Evolutionary conservation across 768 basidiomycete genomes (phyloP).

Genomic region (Chalciporus chontae): DNA sequence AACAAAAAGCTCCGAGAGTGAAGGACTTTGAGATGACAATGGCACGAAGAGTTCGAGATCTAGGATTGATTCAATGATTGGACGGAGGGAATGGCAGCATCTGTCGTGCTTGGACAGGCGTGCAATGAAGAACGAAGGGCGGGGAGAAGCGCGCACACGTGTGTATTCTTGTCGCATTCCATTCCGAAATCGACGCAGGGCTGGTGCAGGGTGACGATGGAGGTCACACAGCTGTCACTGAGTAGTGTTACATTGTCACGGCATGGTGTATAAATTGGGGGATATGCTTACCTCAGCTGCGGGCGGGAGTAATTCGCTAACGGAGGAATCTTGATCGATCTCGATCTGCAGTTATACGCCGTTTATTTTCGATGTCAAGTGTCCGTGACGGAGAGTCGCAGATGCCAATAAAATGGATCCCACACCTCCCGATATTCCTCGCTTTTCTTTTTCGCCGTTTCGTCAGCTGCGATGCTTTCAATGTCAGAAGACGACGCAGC

Average conservation of each 20-base stretch:
- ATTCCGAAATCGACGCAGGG: neutral
- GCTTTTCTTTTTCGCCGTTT: neutral
- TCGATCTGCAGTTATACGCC: neutral
- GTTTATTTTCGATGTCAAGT: neutral
- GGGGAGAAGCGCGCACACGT: neutral
- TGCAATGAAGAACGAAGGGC: neutral
- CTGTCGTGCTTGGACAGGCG: neutral
- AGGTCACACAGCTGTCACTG: neutral
- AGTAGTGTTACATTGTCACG: neutral
- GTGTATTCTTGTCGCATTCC: neutral
- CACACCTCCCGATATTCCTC: neutral
- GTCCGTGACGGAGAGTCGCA: neutral
- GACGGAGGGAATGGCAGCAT: too few species aligned
- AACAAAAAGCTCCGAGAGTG: neutral
- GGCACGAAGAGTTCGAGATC: too few species aligned
- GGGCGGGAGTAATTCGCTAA: neutral
- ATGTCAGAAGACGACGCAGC: conserved; percentile 32
- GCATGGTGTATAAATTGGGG: neutral
- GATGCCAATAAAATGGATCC: neutral
- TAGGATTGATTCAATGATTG: too few species aligned
- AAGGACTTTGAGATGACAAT: neutral
- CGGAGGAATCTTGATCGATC: too few species aligned
- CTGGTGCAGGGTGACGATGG: neutral
- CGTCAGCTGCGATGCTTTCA: conserved; percentile 3
- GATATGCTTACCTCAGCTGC: neutral